Conservation (phyloP, 805 yeast genomes). For the Candida pseudoglaebosa region DNA sequence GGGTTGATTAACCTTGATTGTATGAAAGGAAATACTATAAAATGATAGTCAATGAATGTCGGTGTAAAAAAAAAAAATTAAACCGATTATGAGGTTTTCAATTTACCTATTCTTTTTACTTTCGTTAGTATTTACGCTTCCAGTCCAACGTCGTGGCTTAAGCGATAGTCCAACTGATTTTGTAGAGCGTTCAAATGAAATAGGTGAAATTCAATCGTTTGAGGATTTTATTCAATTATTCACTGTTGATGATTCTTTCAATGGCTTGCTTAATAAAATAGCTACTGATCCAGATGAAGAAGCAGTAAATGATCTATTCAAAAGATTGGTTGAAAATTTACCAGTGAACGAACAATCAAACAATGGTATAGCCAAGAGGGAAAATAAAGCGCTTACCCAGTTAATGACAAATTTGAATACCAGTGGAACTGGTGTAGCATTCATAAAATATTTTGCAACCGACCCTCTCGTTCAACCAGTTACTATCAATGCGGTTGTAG, state of each 20-base stretch:
- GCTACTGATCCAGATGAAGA: no score
- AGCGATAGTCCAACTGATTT: neutral
- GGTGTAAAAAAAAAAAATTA: no score
- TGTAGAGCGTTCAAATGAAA: neutral
- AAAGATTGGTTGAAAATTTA: neutral
- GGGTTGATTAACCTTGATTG: no score
- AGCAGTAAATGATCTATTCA: no score
- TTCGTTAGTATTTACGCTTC: constrained; percentile 8
- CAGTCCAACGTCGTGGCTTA: constrained; percentile 1
- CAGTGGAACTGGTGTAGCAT: constrained; percentile 11
- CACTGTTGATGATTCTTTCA: no score
- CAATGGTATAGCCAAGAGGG: no score
- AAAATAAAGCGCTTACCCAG: constrained; percentile 8
- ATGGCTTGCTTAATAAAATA: no score
- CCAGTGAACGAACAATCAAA: neutral
- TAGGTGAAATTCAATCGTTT: neutral
- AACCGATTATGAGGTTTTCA: constrained; percentile 8
- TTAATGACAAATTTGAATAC: constrained; percentile 10
- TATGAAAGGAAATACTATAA: no score
- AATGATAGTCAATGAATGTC: no score
- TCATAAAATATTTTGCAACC: constrained; percentile 9
- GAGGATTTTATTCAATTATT: neutral
- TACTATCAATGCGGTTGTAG: constrained; percentile 7
- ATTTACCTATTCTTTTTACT: constrained; percentile 7
- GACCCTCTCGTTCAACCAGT: constrained; percentile 6